phyloP scores from a whole-genome alignment of 345 rosid genomes.

The Arabis alpina region DNA sequence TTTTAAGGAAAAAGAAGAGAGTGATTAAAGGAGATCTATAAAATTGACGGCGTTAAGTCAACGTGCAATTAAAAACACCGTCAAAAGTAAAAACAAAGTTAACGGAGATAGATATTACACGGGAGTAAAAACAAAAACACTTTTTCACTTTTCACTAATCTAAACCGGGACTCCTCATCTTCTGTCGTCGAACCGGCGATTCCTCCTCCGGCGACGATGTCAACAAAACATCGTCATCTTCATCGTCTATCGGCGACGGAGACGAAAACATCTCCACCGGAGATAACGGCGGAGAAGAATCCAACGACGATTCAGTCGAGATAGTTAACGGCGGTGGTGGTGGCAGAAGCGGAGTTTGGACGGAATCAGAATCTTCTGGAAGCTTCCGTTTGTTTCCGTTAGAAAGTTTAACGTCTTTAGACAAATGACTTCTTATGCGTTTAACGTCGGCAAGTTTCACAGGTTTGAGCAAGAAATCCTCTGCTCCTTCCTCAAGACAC shows the following conservation, averaged over 20 bases:
- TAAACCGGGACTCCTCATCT: conserved; percentile 44
- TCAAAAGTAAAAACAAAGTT: conserved; percentile 36
- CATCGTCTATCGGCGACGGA: conserved; percentile 17
- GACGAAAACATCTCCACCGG: conserved; percentile 34
- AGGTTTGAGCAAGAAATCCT: conserved; percentile 88
- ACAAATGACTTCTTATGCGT: conserved; percentile 63
- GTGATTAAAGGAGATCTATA: conserved; percentile 36
- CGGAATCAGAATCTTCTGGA: conserved; percentile 46
- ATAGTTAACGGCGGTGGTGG: conserved; percentile 41
- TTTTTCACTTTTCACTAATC: conserved; percentile 28
- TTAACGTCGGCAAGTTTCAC: conserved; percentile 88
- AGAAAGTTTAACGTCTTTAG: conserved; percentile 45
- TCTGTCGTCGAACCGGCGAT: conserved; percentile 40
- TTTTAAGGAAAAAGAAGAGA: conserved; percentile 8
- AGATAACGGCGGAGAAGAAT: conserved; percentile 59
- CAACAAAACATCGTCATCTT: conserved; percentile 19
- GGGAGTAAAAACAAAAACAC: conserved; percentile 1
- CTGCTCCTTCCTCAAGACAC: conserved; percentile 96
- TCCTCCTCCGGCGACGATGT: conserved; percentile 30
- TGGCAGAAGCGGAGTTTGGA: conserved; percentile 26
- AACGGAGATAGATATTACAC: conserved; percentile 46
- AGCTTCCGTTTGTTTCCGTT: conserved; percentile 61
- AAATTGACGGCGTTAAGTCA: conserved; percentile 44
- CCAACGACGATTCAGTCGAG: conserved; percentile 35
- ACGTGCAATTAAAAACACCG: conserved; percentile 43